Base-by-base conservation (phyloP, 2,329 filamentous ascomycete species). In the Bipolaris victoriae region DNA sequence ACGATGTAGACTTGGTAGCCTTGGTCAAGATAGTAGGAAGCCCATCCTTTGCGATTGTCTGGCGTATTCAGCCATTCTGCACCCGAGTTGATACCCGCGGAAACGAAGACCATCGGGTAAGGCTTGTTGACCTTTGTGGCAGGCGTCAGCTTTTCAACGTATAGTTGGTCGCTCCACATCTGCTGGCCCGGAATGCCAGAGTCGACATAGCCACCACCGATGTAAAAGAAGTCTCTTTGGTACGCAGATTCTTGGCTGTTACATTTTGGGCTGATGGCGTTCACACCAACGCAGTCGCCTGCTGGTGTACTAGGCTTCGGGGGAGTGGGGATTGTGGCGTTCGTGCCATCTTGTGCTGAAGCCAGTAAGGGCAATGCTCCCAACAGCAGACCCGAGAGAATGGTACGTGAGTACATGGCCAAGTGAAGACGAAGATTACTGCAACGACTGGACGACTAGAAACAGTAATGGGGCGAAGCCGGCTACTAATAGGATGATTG, bases 201-300 rank as follows among this genome's bases (percentile, higher is more conserved):
- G 20, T 68, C 56, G 41, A 66, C 58, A 47, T 69, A 70, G 41
- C 61, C 46, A 48, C 67, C 65, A 15, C 68, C 67, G n/a, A 70
- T 55, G 51, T 69, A 70, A 50, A 69, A 69, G 29, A 61, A 58
- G 54, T 69, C 65, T 35, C 65, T 62, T 5, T 60, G 52, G 44
- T 67, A 63, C 15, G 58, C 55, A 18, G 60, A 62, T 62, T 70
- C 68, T 20, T 63, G 61, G 10, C 61, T 67, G 37, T 33, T 49
- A 48, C 68, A 70, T 47, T 39, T 20, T 22, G 65, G 66, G 36
- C 55, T 57, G n/a, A 67, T 60, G 16, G 39, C 55, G 24, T 62
- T 67, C 41, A 57, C 49, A 43, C 64, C 62, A 49, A 45, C 39
- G 51, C 64, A 67, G 43, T 66, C 53, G 39, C 13, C 24, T 53